Base-by-base conservation (phyloP, 768 basidiomycete genomes). In the Multifurca ochricompacta region DNA sequence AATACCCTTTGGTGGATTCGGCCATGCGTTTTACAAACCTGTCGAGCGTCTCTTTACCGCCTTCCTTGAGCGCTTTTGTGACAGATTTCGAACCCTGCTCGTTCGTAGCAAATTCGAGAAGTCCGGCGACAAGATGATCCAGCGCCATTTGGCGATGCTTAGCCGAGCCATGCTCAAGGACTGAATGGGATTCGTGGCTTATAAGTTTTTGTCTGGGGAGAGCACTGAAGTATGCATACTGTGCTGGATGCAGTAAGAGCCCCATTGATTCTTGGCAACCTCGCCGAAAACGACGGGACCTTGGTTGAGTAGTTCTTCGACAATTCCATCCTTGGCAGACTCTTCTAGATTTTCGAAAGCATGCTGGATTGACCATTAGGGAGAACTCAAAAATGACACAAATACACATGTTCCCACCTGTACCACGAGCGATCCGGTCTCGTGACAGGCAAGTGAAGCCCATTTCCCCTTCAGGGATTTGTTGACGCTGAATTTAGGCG, bases 41-140 rank as follows among this genome's bases (percentile, higher is more conserved):
- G 58, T 87, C 82, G 35, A 89, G 73, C 3, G 83, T 87, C 11
- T 87, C 85, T 51, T 82, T 80, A 0, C 86, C 86, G 3, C 86
- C 85, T 68, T 91, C 88, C 67, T 91, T 92, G 54, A 92, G 73
- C 28, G 87, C 87, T 70, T 91, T 91, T 43, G 81, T 86, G 56
- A 92, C 79, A 14, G 85, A 88, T 70, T 92, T 92, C 62, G 82
- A 78, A n/a, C 90, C 90, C 68, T 91, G 89, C 63, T 91, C 86
- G 63, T 82, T 85, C 19, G 82, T 87, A 2, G 89, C 77, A 62
- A 83, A 91, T 60, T 88, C 85, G 35, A 86, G 77, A 23, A 92
- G 71, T n/a, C 85, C 86, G 9, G 75, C 74, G 39, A 91, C 71
- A 42, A 92, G 75, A 64, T 89, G 85, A 44, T 87, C 81, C n/a